phyloP scores from a whole-genome alignment of 495 filamentous ascomycete species.

The Platismatia glauca region DNA sequence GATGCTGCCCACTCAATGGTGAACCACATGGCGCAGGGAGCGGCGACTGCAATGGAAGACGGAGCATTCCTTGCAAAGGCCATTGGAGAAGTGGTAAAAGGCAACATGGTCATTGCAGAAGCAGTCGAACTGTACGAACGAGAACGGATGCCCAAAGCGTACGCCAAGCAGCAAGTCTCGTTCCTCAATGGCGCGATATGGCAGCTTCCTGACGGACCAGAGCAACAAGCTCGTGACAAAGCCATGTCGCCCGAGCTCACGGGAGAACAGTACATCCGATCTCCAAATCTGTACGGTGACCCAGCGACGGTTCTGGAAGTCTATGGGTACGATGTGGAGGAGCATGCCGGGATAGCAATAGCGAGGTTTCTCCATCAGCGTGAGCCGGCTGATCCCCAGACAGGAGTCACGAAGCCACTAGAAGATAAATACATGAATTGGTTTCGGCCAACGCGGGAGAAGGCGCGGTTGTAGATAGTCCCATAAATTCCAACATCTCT shows the following conservation, averaged over 20 bases:
- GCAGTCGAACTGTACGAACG: conserved; percentile 26
- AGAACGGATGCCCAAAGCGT: conserved; percentile 26
- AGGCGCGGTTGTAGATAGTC: not conserved
- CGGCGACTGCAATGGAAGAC: conserved; percentile 25
- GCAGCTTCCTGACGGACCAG: conserved; percentile 39
- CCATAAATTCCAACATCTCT: not conserved
- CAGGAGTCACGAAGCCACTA: conserved; percentile 16
- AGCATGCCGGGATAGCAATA: conserved; percentile 24
- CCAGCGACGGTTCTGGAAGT: conserved; percentile 22
- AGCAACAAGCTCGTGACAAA: conserved; percentile 35
- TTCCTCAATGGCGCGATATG: conserved; percentile 35
- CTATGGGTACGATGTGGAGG: conserved; percentile 29
- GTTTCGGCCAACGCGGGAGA: conserved; percentile 21
- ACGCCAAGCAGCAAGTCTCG: conserved; percentile 32
- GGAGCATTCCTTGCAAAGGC: conserved; percentile 28
- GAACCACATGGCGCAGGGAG: conserved; percentile 23
- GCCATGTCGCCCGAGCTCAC: conserved; percentile 34
- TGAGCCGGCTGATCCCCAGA: conserved; percentile 16
- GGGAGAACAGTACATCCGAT: conserved; percentile 24
- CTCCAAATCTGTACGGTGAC: conserved; percentile 27
- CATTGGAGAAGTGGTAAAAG: conserved; percentile 21
- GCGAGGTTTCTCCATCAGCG: conserved; percentile 16
- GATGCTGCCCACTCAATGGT: conserved; percentile 14
- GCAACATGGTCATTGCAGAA: conserved; percentile 15
- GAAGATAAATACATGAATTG: conserved; percentile 29